Conservation (phyloP, 1,139 yeast species). For the Diutina neorugosa region DNA sequence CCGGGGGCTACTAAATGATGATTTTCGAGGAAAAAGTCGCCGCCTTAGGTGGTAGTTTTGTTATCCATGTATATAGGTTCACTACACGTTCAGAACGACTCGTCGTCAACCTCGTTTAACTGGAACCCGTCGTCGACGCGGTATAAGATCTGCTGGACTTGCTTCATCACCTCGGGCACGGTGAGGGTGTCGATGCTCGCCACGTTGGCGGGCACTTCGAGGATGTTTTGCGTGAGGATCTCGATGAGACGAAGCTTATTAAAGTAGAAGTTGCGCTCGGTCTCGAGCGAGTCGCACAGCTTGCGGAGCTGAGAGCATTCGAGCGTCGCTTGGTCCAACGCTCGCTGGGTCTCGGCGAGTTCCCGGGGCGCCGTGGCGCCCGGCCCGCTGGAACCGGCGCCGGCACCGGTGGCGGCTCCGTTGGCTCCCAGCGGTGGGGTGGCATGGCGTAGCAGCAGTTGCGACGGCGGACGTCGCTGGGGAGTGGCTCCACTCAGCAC, state of each 20-base stretch:
- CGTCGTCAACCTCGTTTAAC: conserved; percentile 8
- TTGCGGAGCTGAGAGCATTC: conserved; percentile 43
- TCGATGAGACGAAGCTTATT: conserved; percentile 84
- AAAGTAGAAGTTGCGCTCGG: conserved; percentile 84
- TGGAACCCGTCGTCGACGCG: conserved; percentile 68
- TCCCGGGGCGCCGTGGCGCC: conserved; percentile 8
- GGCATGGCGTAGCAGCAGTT: conserved; percentile 9
- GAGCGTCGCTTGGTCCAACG: conserved; percentile 28
- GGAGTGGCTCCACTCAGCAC: conserved; percentile 5
- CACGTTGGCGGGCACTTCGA: conserved; percentile 25
- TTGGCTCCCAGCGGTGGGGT: conserved; percentile 9
- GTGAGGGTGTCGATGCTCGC: conserved; percentile 19
- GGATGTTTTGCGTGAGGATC: conserved; percentile 57
- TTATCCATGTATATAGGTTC: neutral
- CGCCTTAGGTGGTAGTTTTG: too few relatives aligned
- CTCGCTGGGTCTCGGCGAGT: conserved; percentile 12
- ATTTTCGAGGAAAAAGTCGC: neutral
- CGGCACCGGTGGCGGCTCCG: conserved; percentile 7
- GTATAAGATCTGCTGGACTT: conserved; percentile 65
- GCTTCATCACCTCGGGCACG: conserved; percentile 34
- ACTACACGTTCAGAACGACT: conserved; percentile 7
- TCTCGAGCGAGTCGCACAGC: conserved; percentile 47
- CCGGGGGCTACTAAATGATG: neutral
- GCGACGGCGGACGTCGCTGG: conserved; percentile 5
- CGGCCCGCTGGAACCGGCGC: neutral